Percentiles rank a stretch among this genome's conserved stretches.
Conservation (phyloP, 2,329 filamentous ascomycete genomes). For the Beauveria australis region DNA sequence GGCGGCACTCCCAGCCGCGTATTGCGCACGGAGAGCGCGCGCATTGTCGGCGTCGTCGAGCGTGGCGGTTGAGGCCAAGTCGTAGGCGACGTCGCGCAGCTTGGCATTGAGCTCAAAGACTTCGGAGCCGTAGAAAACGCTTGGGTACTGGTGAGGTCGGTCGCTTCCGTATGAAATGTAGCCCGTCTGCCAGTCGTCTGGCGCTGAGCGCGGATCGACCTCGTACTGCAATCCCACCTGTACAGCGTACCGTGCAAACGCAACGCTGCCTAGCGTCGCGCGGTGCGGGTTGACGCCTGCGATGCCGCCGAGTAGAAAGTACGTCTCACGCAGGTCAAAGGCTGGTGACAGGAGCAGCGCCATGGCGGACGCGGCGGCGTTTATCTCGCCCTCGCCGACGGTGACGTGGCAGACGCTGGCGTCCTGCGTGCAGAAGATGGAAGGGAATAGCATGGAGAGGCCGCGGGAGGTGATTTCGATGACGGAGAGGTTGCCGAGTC, state of each 20-base stretch:
- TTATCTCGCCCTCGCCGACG: constrained; percentile 65
- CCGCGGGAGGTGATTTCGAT: constrained; percentile 52
- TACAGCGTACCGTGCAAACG: constrained; percentile 60
- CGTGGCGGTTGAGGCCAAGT: constrained; percentile 41
- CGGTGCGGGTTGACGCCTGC: constrained; percentile 64
- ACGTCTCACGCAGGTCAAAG: constrained; percentile 59
- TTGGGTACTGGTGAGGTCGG: constrained; percentile 48
- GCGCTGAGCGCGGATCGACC: constrained; percentile 62
- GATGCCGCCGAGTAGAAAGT: constrained; percentile 66
- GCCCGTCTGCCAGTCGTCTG: constrained; percentile 55
- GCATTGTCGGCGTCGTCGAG: constrained; percentile 33
- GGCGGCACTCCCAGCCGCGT: constrained; percentile 28
- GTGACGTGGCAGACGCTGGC: constrained; percentile 60
- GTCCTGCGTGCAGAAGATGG: constrained; percentile 54
- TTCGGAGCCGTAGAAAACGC: constrained; percentile 57
- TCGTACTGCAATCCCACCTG: constrained; percentile 72
- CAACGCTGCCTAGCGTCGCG: constrained; percentile 57
- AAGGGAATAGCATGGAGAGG: constrained; percentile 56
- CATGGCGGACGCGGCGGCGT: constrained; percentile 59
- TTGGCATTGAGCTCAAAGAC: constrained; percentile 58
- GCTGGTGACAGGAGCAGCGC: constrained; percentile 52
- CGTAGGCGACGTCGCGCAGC: constrained; percentile 45
- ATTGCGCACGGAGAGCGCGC: constrained; percentile 43
- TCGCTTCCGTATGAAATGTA: constrained; percentile 58
- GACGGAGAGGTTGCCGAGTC: constrained; percentile 46